Conservation (phyloP, 768 basidiomycete species). For the Tulasnella sp. region DNA sequence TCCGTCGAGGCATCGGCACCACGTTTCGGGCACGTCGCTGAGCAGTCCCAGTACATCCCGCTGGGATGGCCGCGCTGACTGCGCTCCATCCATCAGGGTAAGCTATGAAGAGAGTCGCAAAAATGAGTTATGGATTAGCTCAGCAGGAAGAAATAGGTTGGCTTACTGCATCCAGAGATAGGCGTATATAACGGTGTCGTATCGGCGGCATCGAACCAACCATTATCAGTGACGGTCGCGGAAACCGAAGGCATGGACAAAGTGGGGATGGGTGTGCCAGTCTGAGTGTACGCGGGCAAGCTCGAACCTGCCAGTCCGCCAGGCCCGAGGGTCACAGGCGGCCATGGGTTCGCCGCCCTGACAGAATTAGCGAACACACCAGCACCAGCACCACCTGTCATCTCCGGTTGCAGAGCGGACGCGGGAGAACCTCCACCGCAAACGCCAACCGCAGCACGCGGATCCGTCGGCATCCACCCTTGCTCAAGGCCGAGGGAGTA, state of each 20-base stretch:
- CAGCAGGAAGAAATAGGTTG: not conserved
- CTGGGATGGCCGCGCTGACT: slow-evolving; percentile 43
- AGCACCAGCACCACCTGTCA: slow-evolving; percentile 55
- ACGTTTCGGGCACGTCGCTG: not conserved
- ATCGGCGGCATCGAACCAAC: slow-evolving; percentile 65
- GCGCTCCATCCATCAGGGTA: slow-evolving; percentile 81
- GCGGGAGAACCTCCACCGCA: slow-evolving; percentile 34
- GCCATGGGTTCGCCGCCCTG: slow-evolving; percentile 49
- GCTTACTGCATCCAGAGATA: slow-evolving; percentile 50
- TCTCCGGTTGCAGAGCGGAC: slow-evolving; percentile 36
- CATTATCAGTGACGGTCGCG: slow-evolving; percentile 36
- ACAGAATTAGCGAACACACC: slow-evolving; percentile 47
- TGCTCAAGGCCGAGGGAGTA: slow-evolving; percentile 84
- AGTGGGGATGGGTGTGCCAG: slow-evolving; percentile 51
- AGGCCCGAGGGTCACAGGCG: slow-evolving; percentile 38
- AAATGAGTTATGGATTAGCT: not conserved
- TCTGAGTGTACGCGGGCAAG: slow-evolving; percentile 63
- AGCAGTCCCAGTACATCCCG: slow-evolving; percentile 28
- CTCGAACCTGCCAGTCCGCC: slow-evolving; percentile 31
- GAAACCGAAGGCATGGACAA: slow-evolving; percentile 50
- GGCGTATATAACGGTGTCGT: slow-evolving; percentile 48
- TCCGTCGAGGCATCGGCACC: not conserved
- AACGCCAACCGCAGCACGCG: slow-evolving; percentile 58
- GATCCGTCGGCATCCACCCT: slow-evolving; percentile 90
- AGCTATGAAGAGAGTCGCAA: slow-evolving; percentile 15